Conservation (phyloP, 495 filamentous ascomycete genomes). For the Hypoxylon intermedium region DNA sequence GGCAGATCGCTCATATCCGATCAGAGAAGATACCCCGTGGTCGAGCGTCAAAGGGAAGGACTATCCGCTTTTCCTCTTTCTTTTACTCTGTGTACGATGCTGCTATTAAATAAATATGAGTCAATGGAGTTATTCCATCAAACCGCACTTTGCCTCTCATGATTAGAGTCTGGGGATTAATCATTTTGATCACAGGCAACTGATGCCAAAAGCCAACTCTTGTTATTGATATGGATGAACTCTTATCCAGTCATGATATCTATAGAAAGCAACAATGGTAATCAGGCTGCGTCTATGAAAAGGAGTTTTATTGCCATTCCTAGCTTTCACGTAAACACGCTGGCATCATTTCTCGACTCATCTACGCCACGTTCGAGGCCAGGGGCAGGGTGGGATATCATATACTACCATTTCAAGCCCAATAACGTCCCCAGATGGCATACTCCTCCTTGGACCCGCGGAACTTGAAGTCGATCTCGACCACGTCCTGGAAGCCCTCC, state of each 20-base stretch:
- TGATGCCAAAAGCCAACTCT: too few species aligned
- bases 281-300: background rate
- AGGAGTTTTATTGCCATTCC: too few species aligned
- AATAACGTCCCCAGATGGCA: conserved; percentile 74
- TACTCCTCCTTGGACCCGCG: conserved; percentile 59
- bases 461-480: conserved; percentile 68
- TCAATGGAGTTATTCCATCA: background rate
- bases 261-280: background rate
- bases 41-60: conserved; percentile 3
- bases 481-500: conserved; percentile 87
- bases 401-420: conserved; percentile 62
- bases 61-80: conserved; percentile 8
- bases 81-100: conserved; percentile 23
- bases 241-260: background rate
- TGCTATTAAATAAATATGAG: background rate
- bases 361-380: background rate
- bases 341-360: background rate
- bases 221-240: too few species aligned
- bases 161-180: too few species aligned
- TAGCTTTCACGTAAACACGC: background rate
- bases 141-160: too few species aligned
- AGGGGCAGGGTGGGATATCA: background rate
- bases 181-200: too few species aligned
- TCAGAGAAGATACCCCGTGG: conserved; percentile 19
- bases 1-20: conserved; percentile 11